A percentile compares a stretch with the other conserved stretches of the same genome.
phyloP scores from a whole-genome alignment of 2,329 filamentous ascomycete species.

The Elsinoe arachidis region DNA sequence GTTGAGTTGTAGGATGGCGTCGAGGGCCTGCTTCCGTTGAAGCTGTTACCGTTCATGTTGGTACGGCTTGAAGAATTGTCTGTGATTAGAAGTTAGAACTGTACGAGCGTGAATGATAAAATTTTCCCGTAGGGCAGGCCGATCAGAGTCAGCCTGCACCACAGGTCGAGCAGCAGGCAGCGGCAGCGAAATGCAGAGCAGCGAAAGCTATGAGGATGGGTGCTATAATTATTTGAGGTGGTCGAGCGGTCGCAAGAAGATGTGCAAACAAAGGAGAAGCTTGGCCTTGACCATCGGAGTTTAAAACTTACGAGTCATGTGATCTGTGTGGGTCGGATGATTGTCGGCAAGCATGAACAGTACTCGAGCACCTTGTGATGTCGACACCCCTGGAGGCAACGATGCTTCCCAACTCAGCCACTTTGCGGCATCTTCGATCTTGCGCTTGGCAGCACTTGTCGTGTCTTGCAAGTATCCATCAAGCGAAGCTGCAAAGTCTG shows the following conservation, averaged over 20 bases:
- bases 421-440: constrained; percentile 52
- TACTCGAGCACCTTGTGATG: not conserved
- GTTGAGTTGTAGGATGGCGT: constrained; percentile 5
- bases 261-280: not conserved
- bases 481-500: constrained; percentile 57
- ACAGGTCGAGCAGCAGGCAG: not conserved
- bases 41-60: not conserved
- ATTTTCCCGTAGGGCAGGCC: not conserved
- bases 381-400: constrained; percentile 18
- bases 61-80: not conserved
- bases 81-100: not conserved
- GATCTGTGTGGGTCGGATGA: not conserved
- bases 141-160: constrained; percentile 10
- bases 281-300: constrained; percentile 5
- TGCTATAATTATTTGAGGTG: too few relatives aligned
- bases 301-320: constrained; percentile 4
- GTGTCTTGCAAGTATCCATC: constrained; percentile 77
- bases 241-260: not conserved
- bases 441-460: constrained; percentile 51
- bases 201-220: too few relatives aligned
- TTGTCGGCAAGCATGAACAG: constrained; percentile 15
- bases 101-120: not conserved
- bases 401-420: constrained; percentile 66
- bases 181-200: not conserved
- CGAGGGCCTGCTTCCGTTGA: not conserved